phyloP scores from a whole-genome alignment of 2,329 filamentous ascomycete genomes.

The Calonectria hawksworthii region DNA sequence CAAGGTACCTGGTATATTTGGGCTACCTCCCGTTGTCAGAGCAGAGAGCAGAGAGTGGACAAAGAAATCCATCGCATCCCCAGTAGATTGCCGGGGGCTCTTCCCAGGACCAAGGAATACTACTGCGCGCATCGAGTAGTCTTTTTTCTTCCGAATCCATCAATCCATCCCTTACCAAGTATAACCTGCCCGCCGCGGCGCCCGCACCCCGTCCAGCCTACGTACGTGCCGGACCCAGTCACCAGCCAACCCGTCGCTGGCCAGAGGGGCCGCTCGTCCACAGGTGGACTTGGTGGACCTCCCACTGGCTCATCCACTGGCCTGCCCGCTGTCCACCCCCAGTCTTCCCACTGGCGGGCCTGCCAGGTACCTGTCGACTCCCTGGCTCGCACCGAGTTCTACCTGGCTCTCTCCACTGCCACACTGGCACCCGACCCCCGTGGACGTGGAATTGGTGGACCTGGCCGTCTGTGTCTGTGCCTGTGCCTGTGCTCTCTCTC shows the following conservation, averaged over 20 bases:
- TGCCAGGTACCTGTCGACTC: slow-evolving; percentile 16
- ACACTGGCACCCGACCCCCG: slow-evolving; percentile 29
- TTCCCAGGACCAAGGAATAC: background rate
- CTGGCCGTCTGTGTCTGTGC: background rate
- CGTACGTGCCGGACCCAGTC: slow-evolving; percentile 33
- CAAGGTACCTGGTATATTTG: background rate
- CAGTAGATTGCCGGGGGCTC: slow-evolving; percentile 6
- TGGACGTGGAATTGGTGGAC: slow-evolving; percentile 30
- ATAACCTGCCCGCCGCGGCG: slow-evolving; percentile 23
- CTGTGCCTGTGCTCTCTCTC: slow-evolving; percentile 14
- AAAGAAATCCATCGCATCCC: background rate
- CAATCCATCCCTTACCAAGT: slow-evolving; percentile 13
- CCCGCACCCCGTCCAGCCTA: slow-evolving; percentile 18
- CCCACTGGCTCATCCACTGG: slow-evolving; percentile 34
- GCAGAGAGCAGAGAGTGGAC: slow-evolving; percentile 18
- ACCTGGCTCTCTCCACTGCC: slow-evolving; percentile 26
- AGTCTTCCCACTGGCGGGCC: slow-evolving; percentile 21
- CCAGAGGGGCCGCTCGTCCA: slow-evolving; percentile 40
- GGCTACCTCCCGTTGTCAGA: slow-evolving; percentile 29
- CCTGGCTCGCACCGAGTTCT: slow-evolving; percentile 3
- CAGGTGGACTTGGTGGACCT: slow-evolving; percentile 43
- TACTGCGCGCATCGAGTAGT: background rate
- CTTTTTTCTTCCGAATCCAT: background rate
- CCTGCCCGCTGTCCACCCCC: slow-evolving; percentile 34
- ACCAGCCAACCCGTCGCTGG: slow-evolving; percentile 32